Conservation (phyloP, 73 alveolate genomes). For the Paramecium biaurelia region DNA sequence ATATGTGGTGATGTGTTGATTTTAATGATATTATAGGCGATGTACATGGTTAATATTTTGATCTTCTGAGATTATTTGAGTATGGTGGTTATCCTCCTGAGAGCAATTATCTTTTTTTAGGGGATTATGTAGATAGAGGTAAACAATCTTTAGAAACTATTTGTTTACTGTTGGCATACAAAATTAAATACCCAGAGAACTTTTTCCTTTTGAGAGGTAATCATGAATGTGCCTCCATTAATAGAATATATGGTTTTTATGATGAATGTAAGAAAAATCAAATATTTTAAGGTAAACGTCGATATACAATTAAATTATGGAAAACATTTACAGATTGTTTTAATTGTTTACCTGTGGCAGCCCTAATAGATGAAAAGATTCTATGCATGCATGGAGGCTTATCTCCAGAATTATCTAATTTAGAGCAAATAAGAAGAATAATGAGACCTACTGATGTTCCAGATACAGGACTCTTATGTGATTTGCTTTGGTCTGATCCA, state of each 20-base stretch:
- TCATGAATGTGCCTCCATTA: conserved; percentile 99
- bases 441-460: conserved; percentile 99
- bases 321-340: conserved; percentile 98
- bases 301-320: conserved; percentile 98
- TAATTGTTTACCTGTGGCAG: conserved; percentile 99
- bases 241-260: conserved; percentile 97
- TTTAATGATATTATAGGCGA: conserved; percentile 71
- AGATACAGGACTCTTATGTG: conserved; percentile 98
- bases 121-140: conserved; percentile 97
- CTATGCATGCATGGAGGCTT: conserved; percentile 99
- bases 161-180: conserved; percentile 92
- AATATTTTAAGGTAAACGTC: conserved; percentile 55
- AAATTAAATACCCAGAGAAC: conserved; percentile 97
- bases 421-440: conserved; percentile 93
- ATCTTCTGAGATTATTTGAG: conserved; percentile 88
- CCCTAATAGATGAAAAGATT: conserved; percentile 97
- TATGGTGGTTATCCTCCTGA: conserved; percentile 98
- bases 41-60: conserved; percentile 95
- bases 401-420: conserved; percentile 90
- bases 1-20: conserved; percentile 39
- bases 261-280: conserved; percentile 90
- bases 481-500: conserved; percentile 98
- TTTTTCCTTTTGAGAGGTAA: conserved; percentile 98
- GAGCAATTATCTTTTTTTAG: conserved; percentile 93
- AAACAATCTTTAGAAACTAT: conserved; percentile 92